Conservation (phyloP, 176 grass and related monocot genomes). For the Pontederia paniculata region DNA sequence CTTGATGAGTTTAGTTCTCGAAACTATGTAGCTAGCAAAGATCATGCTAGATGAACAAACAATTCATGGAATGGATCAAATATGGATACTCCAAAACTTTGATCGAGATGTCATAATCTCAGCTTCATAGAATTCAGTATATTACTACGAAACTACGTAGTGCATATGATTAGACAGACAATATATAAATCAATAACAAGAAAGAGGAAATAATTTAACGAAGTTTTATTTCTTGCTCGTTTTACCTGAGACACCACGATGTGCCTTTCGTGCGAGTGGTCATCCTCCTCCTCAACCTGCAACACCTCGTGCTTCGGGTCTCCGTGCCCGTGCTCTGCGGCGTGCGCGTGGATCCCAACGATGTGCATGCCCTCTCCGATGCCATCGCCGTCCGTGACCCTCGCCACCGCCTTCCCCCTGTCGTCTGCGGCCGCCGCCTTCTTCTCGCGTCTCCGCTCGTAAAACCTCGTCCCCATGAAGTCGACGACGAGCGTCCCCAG, state of each 20-base stretch:
- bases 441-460: slow-evolving; percentile 43
- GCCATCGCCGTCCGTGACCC: not conserved
- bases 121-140: no score
- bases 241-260: slow-evolving; percentile 85
- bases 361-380: not conserved
- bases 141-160: no score
- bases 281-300: slow-evolving; percentile 8
- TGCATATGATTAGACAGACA: no score
- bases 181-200: no score
- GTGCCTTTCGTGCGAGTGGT: slow-evolving; percentile 42
- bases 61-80: no score
- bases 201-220: no score
- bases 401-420: not conserved
- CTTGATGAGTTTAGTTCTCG: no score
- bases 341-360: slow-evolving; percentile 21
- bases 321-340: slow-evolving; percentile 22
- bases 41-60: no score
- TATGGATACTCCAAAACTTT: no score
- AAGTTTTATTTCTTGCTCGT: no score
- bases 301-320: slow-evolving; percentile 19
- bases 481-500: slow-evolving; percentile 70
- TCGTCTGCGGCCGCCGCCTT: slow-evolving; percentile 8
- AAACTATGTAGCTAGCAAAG: no score
- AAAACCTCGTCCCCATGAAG: slow-evolving; percentile 53
- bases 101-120: no score